These are phyloP conservation scores for Leishmania turanica DNA, from an alignment of 208 protist genomes.

Conservation along the genomic window DNA sequence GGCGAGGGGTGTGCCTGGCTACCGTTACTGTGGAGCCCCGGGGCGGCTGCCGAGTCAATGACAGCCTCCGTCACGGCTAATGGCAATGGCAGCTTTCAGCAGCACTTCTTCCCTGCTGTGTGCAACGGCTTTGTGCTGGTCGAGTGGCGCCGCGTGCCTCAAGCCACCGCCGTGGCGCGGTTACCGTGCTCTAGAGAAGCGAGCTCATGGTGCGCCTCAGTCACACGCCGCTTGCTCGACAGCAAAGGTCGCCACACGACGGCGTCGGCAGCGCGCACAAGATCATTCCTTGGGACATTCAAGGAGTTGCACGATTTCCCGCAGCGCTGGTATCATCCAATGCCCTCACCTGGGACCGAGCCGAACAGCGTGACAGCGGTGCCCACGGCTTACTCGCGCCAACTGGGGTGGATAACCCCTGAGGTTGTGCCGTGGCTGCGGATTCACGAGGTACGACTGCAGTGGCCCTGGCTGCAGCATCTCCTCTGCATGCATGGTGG, in stretches of 20 bases:
- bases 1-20: conserved; percentile 28
- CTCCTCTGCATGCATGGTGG: conserved; percentile 29
- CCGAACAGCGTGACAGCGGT: background rate
- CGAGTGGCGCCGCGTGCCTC: conserved; percentile 18
- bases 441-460: conserved; percentile 22
- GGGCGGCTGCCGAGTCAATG: background rate
- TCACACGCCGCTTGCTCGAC: conserved; percentile 1
- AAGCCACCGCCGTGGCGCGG: background rate
- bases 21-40: conserved; percentile 26
- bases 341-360: background rate
- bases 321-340: conserved; percentile 4
- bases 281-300: background rate
- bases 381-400: background rate
- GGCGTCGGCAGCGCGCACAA: background rate
- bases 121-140: conserved; percentile 31
- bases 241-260: background rate
- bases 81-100: background rate
- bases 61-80: background rate
- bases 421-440: conserved; percentile 30
- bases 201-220: background rate
- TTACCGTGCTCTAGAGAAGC: background rate
- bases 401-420: conserved; percentile 13
- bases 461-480: conserved; percentile 40
- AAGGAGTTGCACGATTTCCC: background rate
- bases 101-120: conserved; percentile 3